phyloP scores from a whole-genome alignment of 768 basidiomycete genomes.

The Mycena capillaripes region DNA sequence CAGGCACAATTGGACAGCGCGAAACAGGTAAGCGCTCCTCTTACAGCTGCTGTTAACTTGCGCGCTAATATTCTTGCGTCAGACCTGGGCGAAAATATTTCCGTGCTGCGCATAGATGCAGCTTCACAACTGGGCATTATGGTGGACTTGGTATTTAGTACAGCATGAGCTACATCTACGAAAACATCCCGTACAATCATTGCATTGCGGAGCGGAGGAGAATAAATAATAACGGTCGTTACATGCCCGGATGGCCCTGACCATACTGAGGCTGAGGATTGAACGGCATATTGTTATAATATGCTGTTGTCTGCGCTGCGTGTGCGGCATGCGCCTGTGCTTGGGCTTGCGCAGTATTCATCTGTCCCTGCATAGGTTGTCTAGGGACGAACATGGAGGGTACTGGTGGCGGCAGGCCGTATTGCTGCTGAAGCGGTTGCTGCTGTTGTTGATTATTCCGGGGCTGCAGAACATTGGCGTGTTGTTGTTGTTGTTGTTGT shows the following conservation, averaged over 20 bases:
- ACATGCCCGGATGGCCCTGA: slow-evolving; percentile 28
- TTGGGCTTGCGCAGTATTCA: slow-evolving; percentile 22
- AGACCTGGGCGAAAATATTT: slow-evolving; percentile 39
- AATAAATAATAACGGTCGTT: not conserved
- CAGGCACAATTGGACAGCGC: slow-evolving; percentile 24
- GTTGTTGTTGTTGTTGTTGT: slow-evolving; percentile 28
- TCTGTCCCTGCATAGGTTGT: slow-evolving; percentile 25
- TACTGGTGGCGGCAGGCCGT: slow-evolving; percentile 24
- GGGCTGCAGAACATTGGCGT: slow-evolving; percentile 24
- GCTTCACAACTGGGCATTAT: not conserved
- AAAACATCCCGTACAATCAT: slow-evolving; percentile 12
- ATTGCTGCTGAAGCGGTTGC: slow-evolving; percentile 26
- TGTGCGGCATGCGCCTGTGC: slow-evolving; percentile 16
- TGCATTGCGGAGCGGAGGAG: not conserved
- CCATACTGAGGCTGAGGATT: slow-evolving; percentile 29
- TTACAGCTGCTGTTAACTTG: not conserved
- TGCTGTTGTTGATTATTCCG: slow-evolving; percentile 22
- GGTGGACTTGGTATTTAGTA: slow-evolving; percentile 13
- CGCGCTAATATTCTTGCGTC: not conserved
- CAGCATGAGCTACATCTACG: slow-evolving; percentile 29
- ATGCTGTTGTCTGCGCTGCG: slow-evolving; percentile 2
- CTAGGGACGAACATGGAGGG: slow-evolving; percentile 31
- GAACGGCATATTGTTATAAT: slow-evolving; percentile 28
- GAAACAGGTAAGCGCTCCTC: slow-evolving; percentile 23
- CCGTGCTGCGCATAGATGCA: slow-evolving; percentile 32